These are phyloP conservation scores for Ailanthus altissimus DNA, from an alignment of 345 rosid species.

Conservation along the genomic window DNA sequence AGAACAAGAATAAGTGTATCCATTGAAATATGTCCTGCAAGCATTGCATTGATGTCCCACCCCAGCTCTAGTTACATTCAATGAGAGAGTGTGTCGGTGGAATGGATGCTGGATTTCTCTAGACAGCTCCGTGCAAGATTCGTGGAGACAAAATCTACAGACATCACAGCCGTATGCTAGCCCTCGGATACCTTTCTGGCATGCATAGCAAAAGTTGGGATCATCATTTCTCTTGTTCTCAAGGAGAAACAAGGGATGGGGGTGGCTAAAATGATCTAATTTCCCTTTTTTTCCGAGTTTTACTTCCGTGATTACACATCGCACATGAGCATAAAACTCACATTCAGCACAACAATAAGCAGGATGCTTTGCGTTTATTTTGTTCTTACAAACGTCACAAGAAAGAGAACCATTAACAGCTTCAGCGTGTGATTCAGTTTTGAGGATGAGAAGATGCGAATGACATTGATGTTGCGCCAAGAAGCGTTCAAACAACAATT, in stretches of 20 bases:
- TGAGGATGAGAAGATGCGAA: background rate
- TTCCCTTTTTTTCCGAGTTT: background rate
- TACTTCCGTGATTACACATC: background rate
- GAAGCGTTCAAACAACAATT: too few relatives aligned
- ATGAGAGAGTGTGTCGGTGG: background rate
- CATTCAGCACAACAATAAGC: background rate
- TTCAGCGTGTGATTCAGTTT: background rate
- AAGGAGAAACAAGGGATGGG: background rate
- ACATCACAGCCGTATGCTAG: background rate
- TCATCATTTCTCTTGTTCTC: background rate
- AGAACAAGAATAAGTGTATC: background rate
- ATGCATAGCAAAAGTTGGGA: background rate
- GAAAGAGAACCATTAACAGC: background rate
- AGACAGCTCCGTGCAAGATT: background rate
- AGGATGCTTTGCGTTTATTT: background rate
- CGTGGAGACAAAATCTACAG: background rate
- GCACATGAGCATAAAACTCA: background rate
- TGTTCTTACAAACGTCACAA: background rate
- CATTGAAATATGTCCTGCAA: background rate
- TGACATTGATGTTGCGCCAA: too few relatives aligned
- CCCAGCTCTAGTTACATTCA: too few relatives aligned
- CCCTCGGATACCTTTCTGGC: background rate
- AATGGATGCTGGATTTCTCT: background rate
- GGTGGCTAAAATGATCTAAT: background rate
- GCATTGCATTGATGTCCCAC: background rate